Evolutionary conservation across 2,329 filamentous ascomycete genomes (phyloP), one percentile per base, ranked within the genome.

Genomic region (Paecilomyces dactylethromorphus): DNA sequence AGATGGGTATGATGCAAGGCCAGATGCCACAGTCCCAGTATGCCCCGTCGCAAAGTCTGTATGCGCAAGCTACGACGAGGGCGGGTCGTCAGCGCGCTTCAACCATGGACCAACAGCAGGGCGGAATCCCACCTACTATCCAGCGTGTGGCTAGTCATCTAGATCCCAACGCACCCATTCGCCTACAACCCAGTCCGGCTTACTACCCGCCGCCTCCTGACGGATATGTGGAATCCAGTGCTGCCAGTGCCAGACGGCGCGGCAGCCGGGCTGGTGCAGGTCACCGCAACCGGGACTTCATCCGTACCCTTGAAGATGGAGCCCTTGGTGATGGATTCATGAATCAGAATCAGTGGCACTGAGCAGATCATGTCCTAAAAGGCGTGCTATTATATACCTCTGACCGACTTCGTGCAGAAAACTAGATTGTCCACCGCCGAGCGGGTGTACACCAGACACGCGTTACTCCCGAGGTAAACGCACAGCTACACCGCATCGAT

Each of bases 141-240:
- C 94, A 99, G 75, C 84, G 94, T 66, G 94, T 99, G 22, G 94
- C 94, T 50, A 96, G 92, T 71, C 93, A 97, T 74, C 84, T 99
- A 52, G 94, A 99, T 70, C 94, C 94, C 1, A 97, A 87, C 67
- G 90, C 92, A 60, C 94, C 94, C 0, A 97, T 99, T 68, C 86
- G 94, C 55, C 77, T 97, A 58, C 94, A 99, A 71, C 94, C 94
- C 2, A 97, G 92, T 66, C 94, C 94, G 4, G 94, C 94, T 1
- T 99, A 99, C 75, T 99, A 97, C 68, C 94, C 94, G 11, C 94
- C 94, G 21, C 90, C 93, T 1, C 87, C 89, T 6, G 93, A 97
- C 64, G 90, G 91, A 10, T 87, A 91, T 67, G 82, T 85, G 8
- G 84, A 90, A 61, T 83, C 87, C 54, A 84, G 83, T 59, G 79